These are phyloP conservation scores for Hericium coralloides DNA, from an alignment of 768 basidiomycete genomes.

Conservation along the genomic window DNA sequence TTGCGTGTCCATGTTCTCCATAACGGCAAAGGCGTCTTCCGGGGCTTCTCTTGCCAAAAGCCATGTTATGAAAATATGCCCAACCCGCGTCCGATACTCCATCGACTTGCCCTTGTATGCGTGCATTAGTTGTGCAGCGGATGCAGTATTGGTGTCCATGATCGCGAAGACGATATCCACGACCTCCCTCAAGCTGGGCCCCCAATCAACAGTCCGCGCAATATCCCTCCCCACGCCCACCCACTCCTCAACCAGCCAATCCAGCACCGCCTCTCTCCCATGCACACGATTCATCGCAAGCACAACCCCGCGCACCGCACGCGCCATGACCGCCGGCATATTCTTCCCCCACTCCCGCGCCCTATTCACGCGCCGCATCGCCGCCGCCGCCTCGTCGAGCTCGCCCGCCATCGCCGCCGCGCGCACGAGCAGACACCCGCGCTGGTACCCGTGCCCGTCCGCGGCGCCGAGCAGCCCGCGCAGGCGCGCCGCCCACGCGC, in stretches of 20 bases:
- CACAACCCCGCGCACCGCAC: not conserved
- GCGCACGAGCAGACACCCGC: not conserved
- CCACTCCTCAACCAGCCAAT: not conserved
- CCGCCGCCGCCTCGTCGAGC: not conserved
- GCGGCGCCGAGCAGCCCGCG: slow-evolving; percentile 1
- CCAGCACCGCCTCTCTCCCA: not conserved
- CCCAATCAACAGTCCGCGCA: no score
- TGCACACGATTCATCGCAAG: not conserved
- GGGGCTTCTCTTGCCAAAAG: slow-evolving; percentile 9
- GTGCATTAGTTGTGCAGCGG: not conserved
- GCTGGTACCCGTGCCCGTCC: not conserved
- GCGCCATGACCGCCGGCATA: not conserved
- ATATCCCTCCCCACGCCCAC: not conserved
- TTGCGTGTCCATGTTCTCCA: slow-evolving; percentile 8
- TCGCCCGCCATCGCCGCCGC: not conserved
- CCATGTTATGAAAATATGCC: slow-evolving; percentile 5
- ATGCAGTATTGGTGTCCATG: not conserved
- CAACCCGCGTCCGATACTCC: not conserved
- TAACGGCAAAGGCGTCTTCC: slow-evolving; percentile 12
- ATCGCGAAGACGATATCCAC: not conserved
- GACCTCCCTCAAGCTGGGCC: no score
- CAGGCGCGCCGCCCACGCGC: slow-evolving; percentile 8
- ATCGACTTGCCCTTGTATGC: not conserved
- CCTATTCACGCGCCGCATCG: not conserved
- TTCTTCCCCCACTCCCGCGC: no score